A percentile compares a stretch with the other conserved stretches of the same genome.
Conservation (phyloP, 169 alveolate genomes). For the Cryptosporidium tyzzeri region DNA sequence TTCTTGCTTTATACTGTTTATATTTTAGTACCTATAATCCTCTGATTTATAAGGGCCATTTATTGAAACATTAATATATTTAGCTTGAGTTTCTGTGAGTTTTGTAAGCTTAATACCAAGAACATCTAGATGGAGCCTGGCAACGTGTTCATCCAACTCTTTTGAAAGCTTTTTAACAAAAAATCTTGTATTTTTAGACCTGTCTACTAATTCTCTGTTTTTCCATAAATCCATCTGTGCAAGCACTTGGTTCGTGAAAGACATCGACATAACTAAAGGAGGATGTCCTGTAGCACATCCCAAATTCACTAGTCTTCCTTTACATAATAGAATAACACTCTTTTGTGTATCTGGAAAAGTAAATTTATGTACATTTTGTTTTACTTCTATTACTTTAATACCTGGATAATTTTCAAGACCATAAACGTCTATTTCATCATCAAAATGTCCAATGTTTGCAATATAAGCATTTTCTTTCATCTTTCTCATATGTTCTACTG, state of each 20-base stretch:
- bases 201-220: constrained; percentile 81
- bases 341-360: constrained; percentile 89
- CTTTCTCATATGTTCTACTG: constrained; percentile 92
- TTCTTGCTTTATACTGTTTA: constrained; percentile 17
- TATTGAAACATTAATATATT: constrained; percentile 90
- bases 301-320: constrained; percentile 97
- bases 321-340: constrained; percentile 94
- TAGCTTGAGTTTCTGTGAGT: constrained; percentile 93
- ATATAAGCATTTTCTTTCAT: constrained; percentile 98
- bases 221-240: constrained; percentile 92
- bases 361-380: constrained; percentile 94
- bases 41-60: constrained; percentile 96
- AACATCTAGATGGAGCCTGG: constrained; percentile 94
- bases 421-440: constrained; percentile 96
- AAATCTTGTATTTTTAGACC: constrained; percentile 78
- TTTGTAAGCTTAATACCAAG: constrained; percentile 94
- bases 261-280: constrained; percentile 97
- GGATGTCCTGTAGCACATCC: constrained; percentile 99
- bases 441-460: constrained; percentile 98
- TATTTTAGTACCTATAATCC: constrained; percentile 91
- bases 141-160: constrained; percentile 96
- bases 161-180: constrained; percentile 94
- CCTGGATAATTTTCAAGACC: constrained; percentile 92
- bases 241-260: constrained; percentile 95
- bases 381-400: constrained; percentile 89